Conservation (phyloP, 129 eudicot genomes). For the Arctium lappa region DNA sequence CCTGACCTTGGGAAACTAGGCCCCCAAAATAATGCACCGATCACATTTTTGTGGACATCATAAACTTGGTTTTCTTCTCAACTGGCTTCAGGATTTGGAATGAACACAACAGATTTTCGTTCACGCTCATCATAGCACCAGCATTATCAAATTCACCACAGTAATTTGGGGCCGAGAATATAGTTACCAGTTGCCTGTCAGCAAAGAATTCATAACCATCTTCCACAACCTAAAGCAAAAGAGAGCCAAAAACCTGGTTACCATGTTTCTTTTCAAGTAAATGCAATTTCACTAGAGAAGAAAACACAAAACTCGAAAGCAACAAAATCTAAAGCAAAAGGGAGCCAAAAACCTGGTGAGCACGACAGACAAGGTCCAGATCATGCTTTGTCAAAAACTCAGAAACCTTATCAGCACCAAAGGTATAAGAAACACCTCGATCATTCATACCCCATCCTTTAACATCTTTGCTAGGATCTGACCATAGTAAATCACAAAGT, state of each 20-base stretch:
- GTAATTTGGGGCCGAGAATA: conserved; percentile 82
- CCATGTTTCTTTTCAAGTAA: too few relatives aligned
- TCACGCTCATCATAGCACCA: conserved; percentile 89
- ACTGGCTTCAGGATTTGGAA: conserved; percentile 90
- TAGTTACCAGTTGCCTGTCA: conserved; percentile 78
- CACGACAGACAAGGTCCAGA: conserved; percentile 90
- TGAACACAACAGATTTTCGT: conserved; percentile 80
- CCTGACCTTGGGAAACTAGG: conserved; percentile 38
- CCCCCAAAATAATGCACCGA: conserved; percentile 1
- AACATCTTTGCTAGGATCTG: conserved; percentile 84
- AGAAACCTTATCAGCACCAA: conserved; percentile 85
- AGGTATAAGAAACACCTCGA: conserved; percentile 86
- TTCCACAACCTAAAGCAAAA: conserved; percentile 66
- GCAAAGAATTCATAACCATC: conserved; percentile 94
- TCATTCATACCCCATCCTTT: conserved; percentile 97
- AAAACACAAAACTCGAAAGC: not conserved
- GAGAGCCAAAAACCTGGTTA: conserved; percentile 44
- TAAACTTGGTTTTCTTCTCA: conserved; percentile 71
- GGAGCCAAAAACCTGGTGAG: conserved; percentile 59
- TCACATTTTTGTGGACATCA: conserved; percentile 67
- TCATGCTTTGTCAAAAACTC: conserved; percentile 76
- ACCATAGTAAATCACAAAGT: conserved; percentile 90
- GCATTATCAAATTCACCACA: conserved; percentile 95
- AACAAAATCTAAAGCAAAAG: not conserved
- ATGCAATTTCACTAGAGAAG: too few relatives aligned